Percentiles rank a stretch among this genome's conserved stretches.
phyloP scores from a whole-genome alignment of 2,329 filamentous ascomycete genomes.

The Exophiala phaeomuriformis region DNA sequence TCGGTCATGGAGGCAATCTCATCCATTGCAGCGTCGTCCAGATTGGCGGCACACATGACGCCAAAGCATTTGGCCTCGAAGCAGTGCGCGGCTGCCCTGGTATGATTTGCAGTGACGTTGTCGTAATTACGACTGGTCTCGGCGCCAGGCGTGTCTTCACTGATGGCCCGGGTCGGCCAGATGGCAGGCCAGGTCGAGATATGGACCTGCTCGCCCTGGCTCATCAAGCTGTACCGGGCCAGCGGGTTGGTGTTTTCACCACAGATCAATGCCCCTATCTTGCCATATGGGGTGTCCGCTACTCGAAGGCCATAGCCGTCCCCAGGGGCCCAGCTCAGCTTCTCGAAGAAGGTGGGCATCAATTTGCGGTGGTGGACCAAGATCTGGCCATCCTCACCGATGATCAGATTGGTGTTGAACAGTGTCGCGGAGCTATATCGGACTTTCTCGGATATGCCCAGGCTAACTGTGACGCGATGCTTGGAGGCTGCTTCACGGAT shows the following conservation, averaged over 20 bases:
- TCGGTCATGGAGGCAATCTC: slow-evolving; percentile 29
- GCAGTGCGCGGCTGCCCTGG: slow-evolving; percentile 48
- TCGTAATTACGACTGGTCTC: slow-evolving; percentile 41
- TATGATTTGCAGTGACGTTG: slow-evolving; percentile 49
- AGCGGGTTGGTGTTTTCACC: slow-evolving; percentile 54
- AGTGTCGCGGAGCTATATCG: slow-evolving; percentile 41
- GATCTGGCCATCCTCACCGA: slow-evolving; percentile 40
- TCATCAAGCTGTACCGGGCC: slow-evolving; percentile 47
- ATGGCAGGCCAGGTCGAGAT: slow-evolving; percentile 50
- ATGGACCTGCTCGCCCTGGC: slow-evolving; percentile 51
- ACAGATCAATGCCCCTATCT: slow-evolving; percentile 47
- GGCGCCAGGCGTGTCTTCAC: slow-evolving; percentile 1
- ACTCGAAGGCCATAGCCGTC: slow-evolving; percentile 47
- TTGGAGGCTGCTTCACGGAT: slow-evolving; percentile 38
- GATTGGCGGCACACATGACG: slow-evolving; percentile 41
- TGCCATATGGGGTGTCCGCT: slow-evolving; percentile 41
- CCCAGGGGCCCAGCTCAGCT: slow-evolving; percentile 48
- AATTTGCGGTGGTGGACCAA: slow-evolving; percentile 49
- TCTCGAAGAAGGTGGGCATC: slow-evolving; percentile 52
- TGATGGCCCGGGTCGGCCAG: slow-evolving; percentile 43
- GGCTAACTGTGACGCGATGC: slow-evolving; percentile 37
- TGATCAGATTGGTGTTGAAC: slow-evolving; percentile 48
- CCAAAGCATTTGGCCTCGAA: slow-evolving; percentile 55
- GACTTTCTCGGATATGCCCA: slow-evolving; percentile 47
- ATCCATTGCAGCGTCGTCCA: slow-evolving; percentile 39